Evolutionary conservation across 345 rosid species (phyloP).

Genomic region (Hibiscus syriacus): DNA sequence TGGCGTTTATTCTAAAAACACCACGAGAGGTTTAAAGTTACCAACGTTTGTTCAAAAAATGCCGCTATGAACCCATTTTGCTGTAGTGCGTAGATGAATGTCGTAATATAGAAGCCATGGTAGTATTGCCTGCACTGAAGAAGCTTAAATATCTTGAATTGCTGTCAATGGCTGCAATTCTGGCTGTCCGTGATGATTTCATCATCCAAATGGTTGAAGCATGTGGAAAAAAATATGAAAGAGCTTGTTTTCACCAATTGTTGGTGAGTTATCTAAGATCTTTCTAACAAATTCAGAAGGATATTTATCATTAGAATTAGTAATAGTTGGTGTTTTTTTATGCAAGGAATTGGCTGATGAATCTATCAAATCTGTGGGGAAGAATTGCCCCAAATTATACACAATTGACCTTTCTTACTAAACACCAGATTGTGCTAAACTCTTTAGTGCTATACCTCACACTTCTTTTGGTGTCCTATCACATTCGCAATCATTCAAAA

Average conservation of each 20-base stretch:
- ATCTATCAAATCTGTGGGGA: slow-evolving; percentile 26
- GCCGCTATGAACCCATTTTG: too few relatives aligned
- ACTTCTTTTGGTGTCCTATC: not conserved
- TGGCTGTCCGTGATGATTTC: slow-evolving; percentile 23
- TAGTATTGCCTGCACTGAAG: slow-evolving; percentile 24
- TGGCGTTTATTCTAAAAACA: too few relatives aligned
- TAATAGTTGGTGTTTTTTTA: slow-evolving; percentile 8
- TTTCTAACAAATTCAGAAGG: not conserved
- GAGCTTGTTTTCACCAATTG: slow-evolving; percentile 27
- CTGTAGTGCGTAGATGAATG: slow-evolving; percentile 52
- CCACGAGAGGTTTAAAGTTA: too few relatives aligned
- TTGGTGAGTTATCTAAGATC: slow-evolving; percentile 9
- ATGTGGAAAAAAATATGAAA: slow-evolving; percentile 30
- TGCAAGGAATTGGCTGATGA: slow-evolving; percentile 39
- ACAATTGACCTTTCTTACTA: slow-evolving; percentile 35
- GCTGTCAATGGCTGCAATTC: slow-evolving; percentile 36
- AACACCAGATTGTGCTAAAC: not conserved
- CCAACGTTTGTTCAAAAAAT: too few relatives aligned
- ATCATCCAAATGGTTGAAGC: slow-evolving; percentile 15
- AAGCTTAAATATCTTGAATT: slow-evolving; percentile 24
- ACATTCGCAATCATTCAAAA: not conserved
- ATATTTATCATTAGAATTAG: not conserved
- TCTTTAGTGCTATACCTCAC: not conserved
- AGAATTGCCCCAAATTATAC: slow-evolving; percentile 21
- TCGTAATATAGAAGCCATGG: slow-evolving; percentile 23